Evolutionary conservation across 345 rosid genomes (phyloP).

Genomic region (Populus alba): DNA sequence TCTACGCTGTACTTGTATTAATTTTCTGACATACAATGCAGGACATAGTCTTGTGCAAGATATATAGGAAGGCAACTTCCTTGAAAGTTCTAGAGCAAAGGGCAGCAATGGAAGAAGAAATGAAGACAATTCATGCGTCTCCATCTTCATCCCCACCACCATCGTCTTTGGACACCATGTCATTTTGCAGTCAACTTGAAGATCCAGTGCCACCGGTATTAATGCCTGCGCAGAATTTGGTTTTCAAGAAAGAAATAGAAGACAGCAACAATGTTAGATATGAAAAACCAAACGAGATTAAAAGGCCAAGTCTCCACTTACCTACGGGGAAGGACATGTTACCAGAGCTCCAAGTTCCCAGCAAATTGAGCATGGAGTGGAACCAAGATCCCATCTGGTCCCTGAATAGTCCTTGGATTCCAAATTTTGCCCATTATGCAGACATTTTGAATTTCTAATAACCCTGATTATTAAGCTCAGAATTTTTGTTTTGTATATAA

Average conservation of each 20-base stretch:
- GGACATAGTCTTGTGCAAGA: constrained; percentile 92
- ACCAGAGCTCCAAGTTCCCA: constrained; percentile 75
- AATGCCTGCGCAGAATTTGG: constrained; percentile 16
- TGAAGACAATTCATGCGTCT: constrained; percentile 33
- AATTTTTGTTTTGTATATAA: background rate
- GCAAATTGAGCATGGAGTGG: constrained; percentile 52
- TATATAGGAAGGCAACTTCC: constrained; percentile 88
- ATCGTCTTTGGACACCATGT: constrained; percentile 37
- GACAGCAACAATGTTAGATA: background rate
- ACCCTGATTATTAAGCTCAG: background rate
- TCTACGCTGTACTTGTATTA: background rate
- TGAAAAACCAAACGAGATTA: constrained; percentile 15
- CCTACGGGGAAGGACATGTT: constrained; percentile 43
- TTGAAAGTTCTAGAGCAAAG: constrained; percentile 80
- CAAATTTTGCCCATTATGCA: constrained; percentile 49
- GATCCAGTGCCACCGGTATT: constrained; percentile 20
- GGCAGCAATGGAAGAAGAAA: constrained; percentile 63
- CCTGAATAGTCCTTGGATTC: constrained; percentile 81
- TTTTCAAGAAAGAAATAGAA: constrained; percentile 41
- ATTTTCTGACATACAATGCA: constrained; percentile 22
- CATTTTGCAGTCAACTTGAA: constrained; percentile 41
- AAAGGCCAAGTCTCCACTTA: constrained; percentile 34
- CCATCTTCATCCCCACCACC: constrained; percentile 42
- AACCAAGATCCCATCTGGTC: constrained; percentile 51
- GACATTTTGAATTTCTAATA: constrained; percentile 52